These are phyloP conservation scores for Phaffomyces antillensis DNA, from an alignment of 805 yeast species.

Conservation along the genomic window DNA sequence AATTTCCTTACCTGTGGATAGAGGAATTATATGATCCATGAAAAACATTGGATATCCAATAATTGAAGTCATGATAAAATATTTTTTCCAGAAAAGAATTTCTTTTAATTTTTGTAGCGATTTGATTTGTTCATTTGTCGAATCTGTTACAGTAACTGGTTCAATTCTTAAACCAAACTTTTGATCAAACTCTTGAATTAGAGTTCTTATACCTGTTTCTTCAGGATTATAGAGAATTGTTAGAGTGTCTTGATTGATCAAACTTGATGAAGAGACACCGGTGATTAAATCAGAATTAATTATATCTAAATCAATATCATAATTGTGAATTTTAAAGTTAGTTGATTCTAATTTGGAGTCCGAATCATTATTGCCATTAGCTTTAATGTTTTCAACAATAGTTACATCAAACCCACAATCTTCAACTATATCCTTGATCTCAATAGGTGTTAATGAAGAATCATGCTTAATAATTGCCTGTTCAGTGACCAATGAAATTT, in stretches of 20 bases:
- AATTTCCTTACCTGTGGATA: constrained; percentile 22
- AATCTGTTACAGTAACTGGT: constrained; percentile 41
- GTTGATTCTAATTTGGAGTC: constrained; percentile 6
- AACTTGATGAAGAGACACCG: constrained; percentile 3
- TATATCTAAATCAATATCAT: background rate
- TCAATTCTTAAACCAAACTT: constrained; percentile 34
- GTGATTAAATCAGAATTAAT: constrained; percentile 5
- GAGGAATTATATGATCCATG: constrained; percentile 41
- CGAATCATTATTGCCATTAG: background rate
- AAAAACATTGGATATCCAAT: constrained; percentile 60
- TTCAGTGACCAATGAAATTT: constrained; percentile 72
- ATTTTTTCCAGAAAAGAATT: constrained; percentile 60
- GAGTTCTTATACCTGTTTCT: constrained; percentile 53
- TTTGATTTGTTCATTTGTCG: constrained; percentile 55
- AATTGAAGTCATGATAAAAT: constrained; percentile 42
- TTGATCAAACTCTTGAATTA: constrained; percentile 35
- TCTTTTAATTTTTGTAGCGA: constrained; percentile 65
- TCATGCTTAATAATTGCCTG: constrained; percentile 54
- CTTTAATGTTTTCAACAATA: constrained; percentile 14
- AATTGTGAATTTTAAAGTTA: constrained; percentile 7
- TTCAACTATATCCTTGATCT: constrained; percentile 51
- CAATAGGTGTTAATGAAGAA: constrained; percentile 22
- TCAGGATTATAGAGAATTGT: constrained; percentile 43
- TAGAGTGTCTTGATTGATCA: constrained; percentile 1
- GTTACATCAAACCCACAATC: constrained; percentile 68